phyloP scores from a whole-genome alignment of 345 rosid species.

The Anacardium occidentale region DNA sequence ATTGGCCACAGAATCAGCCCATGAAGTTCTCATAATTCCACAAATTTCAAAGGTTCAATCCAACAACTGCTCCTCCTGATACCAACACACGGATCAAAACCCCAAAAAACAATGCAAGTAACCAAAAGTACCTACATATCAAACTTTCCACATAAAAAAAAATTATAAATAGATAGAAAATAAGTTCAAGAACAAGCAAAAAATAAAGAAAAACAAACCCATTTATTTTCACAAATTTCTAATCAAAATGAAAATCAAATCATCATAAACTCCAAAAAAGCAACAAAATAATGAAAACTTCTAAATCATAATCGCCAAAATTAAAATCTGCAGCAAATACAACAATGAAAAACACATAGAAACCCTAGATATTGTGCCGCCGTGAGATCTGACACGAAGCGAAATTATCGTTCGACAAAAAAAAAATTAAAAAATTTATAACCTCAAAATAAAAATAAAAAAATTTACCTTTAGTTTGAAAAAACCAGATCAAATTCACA shows the following conservation, averaged over 20 bases:
- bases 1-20: constrained; percentile 58
- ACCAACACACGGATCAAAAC: neutral
- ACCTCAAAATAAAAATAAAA: neutral
- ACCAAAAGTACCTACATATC: neutral
- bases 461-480: neutral
- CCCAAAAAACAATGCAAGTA: constrained; percentile 13
- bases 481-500: constrained; percentile 5
- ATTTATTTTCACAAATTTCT: neutral
- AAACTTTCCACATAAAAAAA: neutral
- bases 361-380: neutral
- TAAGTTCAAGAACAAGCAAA: neutral
- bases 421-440: too few relatives aligned
- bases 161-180: neutral
- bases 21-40: constrained; percentile 40
- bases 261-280: too few relatives aligned
- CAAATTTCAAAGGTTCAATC: constrained; percentile 2
- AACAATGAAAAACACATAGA: neutral
- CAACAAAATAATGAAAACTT: neutral
- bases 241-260: neutral
- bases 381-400: constrained; percentile 5
- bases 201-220: neutral
- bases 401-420: neutral
- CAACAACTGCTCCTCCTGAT: neutral
- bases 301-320: neutral
- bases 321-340: neutral